A percentile compares a stretch with the other conserved stretches of the same genome.
These are phyloP conservation scores for Rhododendron ferrugineum DNA, from an alignment of 148 eudicot species.

Conservation along the genomic window DNA sequence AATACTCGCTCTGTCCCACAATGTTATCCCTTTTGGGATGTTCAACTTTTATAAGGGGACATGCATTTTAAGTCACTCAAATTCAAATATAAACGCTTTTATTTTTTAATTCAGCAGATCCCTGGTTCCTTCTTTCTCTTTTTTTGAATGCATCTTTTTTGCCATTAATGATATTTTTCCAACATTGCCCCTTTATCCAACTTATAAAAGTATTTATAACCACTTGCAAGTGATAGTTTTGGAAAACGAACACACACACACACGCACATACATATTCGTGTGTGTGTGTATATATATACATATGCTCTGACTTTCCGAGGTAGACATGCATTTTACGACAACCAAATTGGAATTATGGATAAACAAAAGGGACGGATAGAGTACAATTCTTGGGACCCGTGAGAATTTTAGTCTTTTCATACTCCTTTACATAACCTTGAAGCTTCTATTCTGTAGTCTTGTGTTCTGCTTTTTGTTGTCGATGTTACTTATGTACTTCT, in stretches of 20 bases:
- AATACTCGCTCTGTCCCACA: neutral
- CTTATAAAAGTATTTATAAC: neutral
- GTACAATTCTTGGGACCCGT: neutral
- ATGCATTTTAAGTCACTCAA: neutral
- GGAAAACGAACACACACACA: neutral
- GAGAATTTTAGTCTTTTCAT: neutral
- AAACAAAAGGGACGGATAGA: neutral
- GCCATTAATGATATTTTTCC: neutral
- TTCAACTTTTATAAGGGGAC: neutral
- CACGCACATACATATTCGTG: too few species aligned
- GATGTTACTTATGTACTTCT: neutral
- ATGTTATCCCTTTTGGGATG: neutral
- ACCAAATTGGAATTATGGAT: neutral
- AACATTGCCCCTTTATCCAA: neutral
- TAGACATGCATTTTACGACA: neutral
- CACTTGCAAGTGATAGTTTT: neutral
- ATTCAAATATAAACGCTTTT: neutral
- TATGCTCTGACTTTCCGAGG: neutral
- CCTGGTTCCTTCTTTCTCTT: neutral
- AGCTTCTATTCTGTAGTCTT: neutral
- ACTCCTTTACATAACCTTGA: neutral
- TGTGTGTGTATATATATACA: too few species aligned
- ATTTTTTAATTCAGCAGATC: neutral
- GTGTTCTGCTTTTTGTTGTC: neutral
- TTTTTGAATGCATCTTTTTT: neutral